phyloP scores from a whole-genome alignment of 2,329 filamentous ascomycete species.

The Ceratocystis papillata region DNA sequence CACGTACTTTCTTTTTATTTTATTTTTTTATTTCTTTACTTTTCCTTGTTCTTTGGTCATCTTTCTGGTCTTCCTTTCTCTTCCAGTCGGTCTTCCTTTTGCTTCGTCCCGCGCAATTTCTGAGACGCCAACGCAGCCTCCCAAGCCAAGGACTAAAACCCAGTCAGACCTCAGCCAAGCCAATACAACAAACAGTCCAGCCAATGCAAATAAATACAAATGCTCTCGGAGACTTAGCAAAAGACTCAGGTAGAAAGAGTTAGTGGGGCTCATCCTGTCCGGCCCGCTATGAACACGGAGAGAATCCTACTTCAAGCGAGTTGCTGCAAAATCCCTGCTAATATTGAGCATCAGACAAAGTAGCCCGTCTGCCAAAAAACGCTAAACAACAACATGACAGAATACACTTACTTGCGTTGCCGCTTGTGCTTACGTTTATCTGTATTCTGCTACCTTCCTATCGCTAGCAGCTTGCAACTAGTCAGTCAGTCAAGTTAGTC shows the following conservation, averaged over 20 bases:
- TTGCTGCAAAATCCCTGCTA: slow-evolving; percentile 7
- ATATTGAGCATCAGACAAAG: slow-evolving; percentile 11
- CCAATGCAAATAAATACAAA: too few species aligned
- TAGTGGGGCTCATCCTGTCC: neutral
- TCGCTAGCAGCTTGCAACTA: neutral
- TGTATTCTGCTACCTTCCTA: neutral
- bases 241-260: too few species aligned
- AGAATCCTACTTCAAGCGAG: slow-evolving; percentile 8
- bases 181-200: too few species aligned
- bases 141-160: too few species aligned
- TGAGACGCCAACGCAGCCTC: too few species aligned
- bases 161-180: too few species aligned
- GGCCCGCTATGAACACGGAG: slow-evolving; percentile 6
- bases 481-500: neutral
- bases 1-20: neutral
- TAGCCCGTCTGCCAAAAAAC: neutral
- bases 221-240: too few species aligned
- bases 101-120: too few species aligned
- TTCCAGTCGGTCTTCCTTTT: neutral
- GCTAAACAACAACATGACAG: slow-evolving; percentile 1
- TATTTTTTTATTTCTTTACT: neutral
- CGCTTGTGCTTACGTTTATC: neutral
- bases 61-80: neutral
- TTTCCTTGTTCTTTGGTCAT: neutral
- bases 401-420: neutral